Evolutionary conservation across 2,329 filamentous ascomycete genomes (phyloP), one percentile per base, ranked within the genome.

Genomic region (Sordariomycetes sp.): DNA sequence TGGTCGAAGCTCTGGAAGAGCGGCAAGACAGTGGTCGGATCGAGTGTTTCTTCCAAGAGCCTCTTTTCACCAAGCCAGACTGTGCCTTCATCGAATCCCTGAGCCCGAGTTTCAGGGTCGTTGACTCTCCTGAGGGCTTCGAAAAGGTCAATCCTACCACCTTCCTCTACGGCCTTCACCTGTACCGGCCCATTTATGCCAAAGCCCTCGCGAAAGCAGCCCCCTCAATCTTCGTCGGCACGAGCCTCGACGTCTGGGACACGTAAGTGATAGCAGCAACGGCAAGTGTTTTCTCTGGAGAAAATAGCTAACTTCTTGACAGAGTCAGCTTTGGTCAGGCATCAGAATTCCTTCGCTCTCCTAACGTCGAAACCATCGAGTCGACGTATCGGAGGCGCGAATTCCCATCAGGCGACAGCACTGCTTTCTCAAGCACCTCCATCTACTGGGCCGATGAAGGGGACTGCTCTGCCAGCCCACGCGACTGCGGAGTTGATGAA

Each of bases 151-250:
- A 65, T 12, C 31, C 47, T 0, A 45, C 55, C 0, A 68, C 72
- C 0, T 48, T 85, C 2, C 58, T 81, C 3, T 84, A 72, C 42
- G 78, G 73, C 2, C 64, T 82, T 0, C 79, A 82, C 33, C 63
- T 78, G 38, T 75, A 76, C 37, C 60, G 57, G 16, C 60, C 55
- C 24, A 63, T 70, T 26, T 83, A 75, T 32, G 57, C 67, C 16
- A 49, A 61, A 6, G 63, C 75, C 0, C 53, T 84, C 3, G 45
- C 56, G 3, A 47, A 52, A 1, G 42, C 53, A 1, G 43, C 63
- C 2, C 78, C 79, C 0, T 63, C 57, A 1, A 45, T 80, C 3
- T 72, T 77, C 10, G 61, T 83, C 11, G 79, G 78, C 0, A 79
- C 71, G 0, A 58, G 60, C 0, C 66, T 63, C 47, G 55, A 63